Evolutionary conservation across 2,329 filamentous ascomycete species (phyloP).

Genomic region (Lasiodiplodia hormozganensis): DNA sequence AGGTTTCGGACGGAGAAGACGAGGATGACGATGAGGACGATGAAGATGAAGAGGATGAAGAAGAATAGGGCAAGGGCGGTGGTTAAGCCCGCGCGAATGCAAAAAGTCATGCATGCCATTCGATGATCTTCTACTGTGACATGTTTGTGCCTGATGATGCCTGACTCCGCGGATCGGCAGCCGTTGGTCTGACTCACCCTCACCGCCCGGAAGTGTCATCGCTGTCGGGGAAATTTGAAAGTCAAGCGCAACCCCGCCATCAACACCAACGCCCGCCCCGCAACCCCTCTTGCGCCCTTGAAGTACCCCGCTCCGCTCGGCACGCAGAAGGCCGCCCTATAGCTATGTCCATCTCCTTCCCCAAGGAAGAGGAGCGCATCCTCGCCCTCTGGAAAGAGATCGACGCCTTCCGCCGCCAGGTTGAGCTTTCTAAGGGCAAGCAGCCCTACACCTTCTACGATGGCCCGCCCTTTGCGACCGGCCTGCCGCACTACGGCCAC

Average conservation of each 20-base stretch:
- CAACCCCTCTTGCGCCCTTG: conserved; percentile 17
- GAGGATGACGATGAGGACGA: conserved; percentile 48
- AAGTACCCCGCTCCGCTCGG: conserved; percentile 18
- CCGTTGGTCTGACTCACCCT: conserved; percentile 27
- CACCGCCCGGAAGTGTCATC: conserved; percentile 19
- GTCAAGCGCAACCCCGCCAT: conserved; percentile 20
- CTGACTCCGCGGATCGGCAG: neutral
- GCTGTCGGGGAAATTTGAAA: conserved; percentile 26
- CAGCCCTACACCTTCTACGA: conserved; percentile 93
- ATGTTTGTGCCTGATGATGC: conserved; percentile 7
- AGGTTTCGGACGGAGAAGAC: conserved; percentile 51
- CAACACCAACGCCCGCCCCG: conserved; percentile 25
- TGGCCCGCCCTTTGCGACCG: conserved; percentile 64
- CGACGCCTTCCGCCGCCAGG: conserved; percentile 86
- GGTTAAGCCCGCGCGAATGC: neutral
- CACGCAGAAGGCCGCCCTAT: conserved; percentile 24
- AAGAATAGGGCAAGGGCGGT: conserved; percentile 1
- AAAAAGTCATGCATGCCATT: neutral
- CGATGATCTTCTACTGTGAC: neutral
- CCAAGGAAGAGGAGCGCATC: conserved; percentile 85
- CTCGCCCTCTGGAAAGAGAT: conserved; percentile 90
- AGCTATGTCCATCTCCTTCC: conserved; percentile 60
- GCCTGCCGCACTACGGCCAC: conserved; percentile 74
- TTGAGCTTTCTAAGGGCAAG: conserved; percentile 82
- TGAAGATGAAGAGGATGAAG: conserved; percentile 54